Percentiles rank a stretch among this genome's conserved stretches.
phyloP scores from a whole-genome alignment of 1,284 basidiomycete genomes.

The Leccinum subrobustum region DNA sequence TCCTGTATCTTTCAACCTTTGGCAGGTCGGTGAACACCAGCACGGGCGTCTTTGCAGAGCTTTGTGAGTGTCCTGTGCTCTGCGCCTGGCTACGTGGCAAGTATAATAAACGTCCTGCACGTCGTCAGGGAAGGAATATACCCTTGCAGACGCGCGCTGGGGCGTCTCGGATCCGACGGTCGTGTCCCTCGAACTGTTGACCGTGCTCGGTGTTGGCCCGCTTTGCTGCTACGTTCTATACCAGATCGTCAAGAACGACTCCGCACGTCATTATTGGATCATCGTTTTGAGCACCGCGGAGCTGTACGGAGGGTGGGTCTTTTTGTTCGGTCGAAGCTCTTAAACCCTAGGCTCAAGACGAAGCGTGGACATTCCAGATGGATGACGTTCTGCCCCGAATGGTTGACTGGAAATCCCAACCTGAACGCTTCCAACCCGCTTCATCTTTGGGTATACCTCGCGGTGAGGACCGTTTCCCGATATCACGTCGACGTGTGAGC shows the following conservation, averaged over 20 bases:
- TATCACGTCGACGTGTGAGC: neutral
- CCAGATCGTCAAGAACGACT: slow-evolving; percentile 61
- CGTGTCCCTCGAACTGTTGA: slow-evolving; percentile 79
- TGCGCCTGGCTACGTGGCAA: neutral
- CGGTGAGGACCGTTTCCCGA: slow-evolving; percentile 35
- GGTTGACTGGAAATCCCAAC: slow-evolving; percentile 73
- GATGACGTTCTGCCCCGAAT: slow-evolving; percentile 87
- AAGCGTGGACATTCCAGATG: slow-evolving; percentile 42
- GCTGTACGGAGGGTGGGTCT: slow-evolving; percentile 68
- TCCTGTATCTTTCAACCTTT: slow-evolving; percentile 72
- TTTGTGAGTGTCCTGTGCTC: slow-evolving; percentile 53
- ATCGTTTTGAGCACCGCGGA: slow-evolving; percentile 73
- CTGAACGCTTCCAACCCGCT: slow-evolving; percentile 67
- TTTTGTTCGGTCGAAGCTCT: neutral
- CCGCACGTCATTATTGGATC: slow-evolving; percentile 77
- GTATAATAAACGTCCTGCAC: neutral
- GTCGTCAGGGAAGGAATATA: slow-evolving; percentile 60
- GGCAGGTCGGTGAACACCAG: slow-evolving; percentile 72
- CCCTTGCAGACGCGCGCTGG: slow-evolving; percentile 79
- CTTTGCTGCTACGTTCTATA: slow-evolving; percentile 69
- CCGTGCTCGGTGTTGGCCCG: slow-evolving; percentile 74
- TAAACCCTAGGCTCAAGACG: neutral
- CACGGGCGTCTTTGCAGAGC: slow-evolving; percentile 65
- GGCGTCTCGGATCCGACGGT: slow-evolving; percentile 74
- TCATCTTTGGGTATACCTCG: slow-evolving; percentile 55